Conservation (phyloP, 441 rosid genomes). For the Iberis amara region DNA sequence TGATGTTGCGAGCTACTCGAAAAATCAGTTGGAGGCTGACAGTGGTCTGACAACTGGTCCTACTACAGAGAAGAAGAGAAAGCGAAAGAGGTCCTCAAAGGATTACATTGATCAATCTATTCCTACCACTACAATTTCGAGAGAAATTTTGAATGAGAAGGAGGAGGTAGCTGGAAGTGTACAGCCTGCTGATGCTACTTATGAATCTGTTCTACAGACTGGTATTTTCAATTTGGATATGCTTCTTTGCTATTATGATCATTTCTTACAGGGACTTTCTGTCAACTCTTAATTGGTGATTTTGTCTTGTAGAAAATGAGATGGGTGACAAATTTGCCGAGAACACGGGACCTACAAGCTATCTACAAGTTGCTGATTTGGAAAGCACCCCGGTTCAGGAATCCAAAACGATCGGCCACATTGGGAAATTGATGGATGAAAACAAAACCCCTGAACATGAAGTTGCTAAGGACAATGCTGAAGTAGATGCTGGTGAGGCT, state of each 20-base stretch:
- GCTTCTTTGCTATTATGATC: neutral
- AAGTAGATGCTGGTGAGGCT: conserved; percentile 14
- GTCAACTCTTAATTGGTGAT: neutral
- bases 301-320: conserved; percentile 11
- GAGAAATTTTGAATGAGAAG: neutral
- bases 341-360: neutral
- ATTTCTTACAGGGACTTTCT: neutral
- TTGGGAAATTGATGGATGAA: conserved; percentile 5
- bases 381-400: conserved; percentile 9
- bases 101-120: conserved; percentile 2
- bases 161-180: conserved; percentile 13
- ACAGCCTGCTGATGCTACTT: conserved; percentile 3
- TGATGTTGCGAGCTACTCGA: neutral
- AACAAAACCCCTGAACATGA: conserved; percentile 4
- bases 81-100: conserved; percentile 13
- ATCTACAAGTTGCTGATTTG: conserved; percentile 13
- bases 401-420: conserved; percentile 4
- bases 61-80: conserved; percentile 22
- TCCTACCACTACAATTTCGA: conserved; percentile 7
- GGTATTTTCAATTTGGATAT: conserved; percentile 11
- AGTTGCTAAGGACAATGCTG: conserved; percentile 3
- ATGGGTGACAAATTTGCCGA: neutral
- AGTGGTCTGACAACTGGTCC: conserved; percentile 4
- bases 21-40: conserved; percentile 4
- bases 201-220: conserved; percentile 1